A percentile compares a stretch with the other conserved stretches of the same genome.
phyloP scores from a whole-genome alignment of 768 basidiomycete species.

The Leucosporidium yakuticum region DNA sequence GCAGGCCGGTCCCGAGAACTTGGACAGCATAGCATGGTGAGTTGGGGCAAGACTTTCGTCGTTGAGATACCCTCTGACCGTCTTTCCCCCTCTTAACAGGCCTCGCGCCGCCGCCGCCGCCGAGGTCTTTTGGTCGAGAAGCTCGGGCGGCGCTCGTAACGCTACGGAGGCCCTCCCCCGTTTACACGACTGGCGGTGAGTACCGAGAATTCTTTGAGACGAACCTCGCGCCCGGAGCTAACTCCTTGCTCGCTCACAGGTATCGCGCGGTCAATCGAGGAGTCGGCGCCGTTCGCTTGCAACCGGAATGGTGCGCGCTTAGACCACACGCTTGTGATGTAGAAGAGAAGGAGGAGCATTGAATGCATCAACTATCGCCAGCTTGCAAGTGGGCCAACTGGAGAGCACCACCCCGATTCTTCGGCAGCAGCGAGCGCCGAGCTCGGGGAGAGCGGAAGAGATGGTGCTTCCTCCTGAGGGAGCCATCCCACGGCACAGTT shows the following conservation, averaged over 20 bases:
- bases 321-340: constrained; percentile 58
- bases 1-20: constrained; percentile 61
- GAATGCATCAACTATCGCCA: too few species aligned
- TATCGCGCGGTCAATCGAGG: constrained; percentile 61
- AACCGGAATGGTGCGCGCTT: constrained; percentile 68
- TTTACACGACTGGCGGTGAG: constrained; percentile 54
- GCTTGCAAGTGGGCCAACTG: too few species aligned
- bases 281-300: constrained; percentile 56
- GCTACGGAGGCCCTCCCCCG: constrained; percentile 55
- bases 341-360: too few species aligned
- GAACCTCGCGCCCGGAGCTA: too few species aligned
- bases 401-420: too few species aligned
- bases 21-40: constrained; percentile 68
- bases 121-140: constrained; percentile 71
- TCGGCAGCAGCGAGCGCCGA: too few species aligned
- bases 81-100: background rate
- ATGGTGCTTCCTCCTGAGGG: too few species aligned
- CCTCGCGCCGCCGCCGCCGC: constrained; percentile 49
- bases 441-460: too few species aligned
- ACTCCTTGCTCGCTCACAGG: constrained; percentile 4
- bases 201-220: too few species aligned
- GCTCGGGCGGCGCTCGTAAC: constrained; percentile 42
- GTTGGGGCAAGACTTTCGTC: constrained; percentile 50
- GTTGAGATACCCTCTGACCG: background rate
- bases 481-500: too few species aligned